Evolutionary conservation across 2,329 filamentous ascomycete species (phyloP), one percentile per base, ranked within the genome.

Genomic region (Arthroderma sp.): DNA sequence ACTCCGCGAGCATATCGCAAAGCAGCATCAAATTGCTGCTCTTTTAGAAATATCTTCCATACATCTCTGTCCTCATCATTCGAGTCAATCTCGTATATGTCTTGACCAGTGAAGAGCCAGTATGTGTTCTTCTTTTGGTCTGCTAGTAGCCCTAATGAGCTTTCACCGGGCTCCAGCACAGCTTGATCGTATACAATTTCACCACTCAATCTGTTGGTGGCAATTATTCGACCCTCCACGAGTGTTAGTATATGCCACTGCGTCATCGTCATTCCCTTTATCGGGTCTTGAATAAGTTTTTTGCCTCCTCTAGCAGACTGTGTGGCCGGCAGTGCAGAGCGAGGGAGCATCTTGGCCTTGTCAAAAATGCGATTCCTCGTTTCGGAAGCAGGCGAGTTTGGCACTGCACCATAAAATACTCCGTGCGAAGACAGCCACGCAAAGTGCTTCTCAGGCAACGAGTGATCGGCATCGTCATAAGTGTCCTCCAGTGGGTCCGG

Each of bases 121-220:
- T 89, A 95, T 0, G 91, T 98, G 57, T 89, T 93, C 69, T 95
- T 94, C 61, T 91, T 89, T 49, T 83, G 75, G 62, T 98, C 91
- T 6, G 89, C 81, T 42, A 87, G 81, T 11, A 98, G 74, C 0
- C 85, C 87, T n/a, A 98, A 69, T 4, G 81, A 78, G 55, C 74
- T 80, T 55, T 94, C 84, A 0, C 83, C 84, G 4, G 78, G 74
- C 45, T 89, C 83, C 9, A 96, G 70, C 4, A 98, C 82, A 22
- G 80, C 72, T 62, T 96, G 87, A 59, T 95, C 85, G 54, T 91
- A 93, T 1, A 94, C 83, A 40, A 89, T 72, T 42, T 81, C 78
- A 29, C 89, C 86, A 36, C 88, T 91, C 39, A 98, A 73, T 30
- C 87, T 77, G 58, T 96, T 96, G 48, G 85, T 78, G 2, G 84